phyloP scores from a whole-genome alignment of 495 filamentous ascomycete species.

The Penicillium verhagenii region DNA sequence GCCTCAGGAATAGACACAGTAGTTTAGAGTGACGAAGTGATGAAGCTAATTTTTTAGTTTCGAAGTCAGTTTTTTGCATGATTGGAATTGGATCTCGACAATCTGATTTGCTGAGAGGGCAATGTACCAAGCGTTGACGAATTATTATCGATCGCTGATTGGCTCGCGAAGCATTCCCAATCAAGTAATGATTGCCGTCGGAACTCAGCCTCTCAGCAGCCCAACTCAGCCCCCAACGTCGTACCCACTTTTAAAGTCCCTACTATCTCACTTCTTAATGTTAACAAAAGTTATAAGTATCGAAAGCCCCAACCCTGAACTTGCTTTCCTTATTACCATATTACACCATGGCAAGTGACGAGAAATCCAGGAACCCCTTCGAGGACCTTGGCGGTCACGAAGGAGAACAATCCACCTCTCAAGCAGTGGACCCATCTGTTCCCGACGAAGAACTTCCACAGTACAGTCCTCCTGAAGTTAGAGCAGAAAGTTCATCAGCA shows the following conservation, averaged over 20 bases:
- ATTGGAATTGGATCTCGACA: too few species aligned
- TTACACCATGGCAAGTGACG: background rate
- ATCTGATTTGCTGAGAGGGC: too few species aligned
- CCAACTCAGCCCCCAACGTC: background rate
- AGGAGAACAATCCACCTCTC: background rate
- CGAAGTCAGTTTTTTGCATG: too few species aligned
- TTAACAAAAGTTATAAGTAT: background rate
- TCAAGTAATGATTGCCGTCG: background rate
- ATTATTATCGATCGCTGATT: background rate
- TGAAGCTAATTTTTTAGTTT: too few species aligned
- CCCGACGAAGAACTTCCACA: constrained; percentile 4
- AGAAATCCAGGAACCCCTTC: background rate
- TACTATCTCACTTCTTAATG: background rate
- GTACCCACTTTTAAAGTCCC: background rate
- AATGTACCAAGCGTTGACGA: too few species aligned
- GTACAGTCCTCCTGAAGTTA: background rate
- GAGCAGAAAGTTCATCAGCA: background rate
- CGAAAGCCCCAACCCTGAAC: background rate
- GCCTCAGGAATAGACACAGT: too few species aligned
- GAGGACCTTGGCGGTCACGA: constrained; percentile 1
- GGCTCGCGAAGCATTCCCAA: background rate
- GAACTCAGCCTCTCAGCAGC: too few species aligned
- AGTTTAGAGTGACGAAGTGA: too few species aligned
- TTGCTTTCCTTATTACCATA: background rate
- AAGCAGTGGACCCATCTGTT: background rate